Base-by-base conservation (phyloP, 345 rosid genomes). In the Hibiscus trionum region DNA sequence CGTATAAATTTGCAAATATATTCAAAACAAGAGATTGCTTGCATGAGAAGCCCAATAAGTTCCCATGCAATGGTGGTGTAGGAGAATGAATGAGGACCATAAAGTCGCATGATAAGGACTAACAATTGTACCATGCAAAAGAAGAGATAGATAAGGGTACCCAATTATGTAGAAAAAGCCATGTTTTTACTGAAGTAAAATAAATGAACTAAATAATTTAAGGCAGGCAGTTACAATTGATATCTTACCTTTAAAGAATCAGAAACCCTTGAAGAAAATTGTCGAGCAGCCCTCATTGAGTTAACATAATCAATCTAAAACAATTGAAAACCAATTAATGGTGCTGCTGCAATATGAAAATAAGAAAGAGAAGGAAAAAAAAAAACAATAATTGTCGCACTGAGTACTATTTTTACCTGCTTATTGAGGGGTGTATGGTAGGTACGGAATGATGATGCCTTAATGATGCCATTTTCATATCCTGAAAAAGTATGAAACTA, bases 371-470 rank as follows among this genome's bases (percentile, higher is more conserved):
- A 62, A 21, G 24, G 53, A 59, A 7, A 57, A 24, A 17, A 68
- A 12, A 55, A 15, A 61, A 46, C 56, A 50, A 10, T 9, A 8
- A 29, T 42, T 12, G 35, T 15, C 44, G 24, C 59, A 73, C 16
- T 9, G n/a, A 68, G 10, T 50, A 49, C 21, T 29, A 31, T 52
- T 71, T 21, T 60, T 64, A 89, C 98, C 99, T 95, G 99, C 79
- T 88, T 90, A 83, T 91, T 90, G 72, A 96, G 94, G 49, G 97
- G 98, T 15, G 90, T 96, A 64, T 96, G 99, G 82, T 91, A 96
- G 39, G 98, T 93, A 15, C 99, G 98, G 80, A 96, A 93, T 21
- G 99, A 95, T 59, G 99, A 93, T 64, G 98, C 99, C 79, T 73
- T 89, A 73, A 95, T 82, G 42, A 90, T 79, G 72, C 98, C 94